phyloP scores from a whole-genome alignment of 169 alveolate species.

The Plasmodium knowlesi region DNA sequence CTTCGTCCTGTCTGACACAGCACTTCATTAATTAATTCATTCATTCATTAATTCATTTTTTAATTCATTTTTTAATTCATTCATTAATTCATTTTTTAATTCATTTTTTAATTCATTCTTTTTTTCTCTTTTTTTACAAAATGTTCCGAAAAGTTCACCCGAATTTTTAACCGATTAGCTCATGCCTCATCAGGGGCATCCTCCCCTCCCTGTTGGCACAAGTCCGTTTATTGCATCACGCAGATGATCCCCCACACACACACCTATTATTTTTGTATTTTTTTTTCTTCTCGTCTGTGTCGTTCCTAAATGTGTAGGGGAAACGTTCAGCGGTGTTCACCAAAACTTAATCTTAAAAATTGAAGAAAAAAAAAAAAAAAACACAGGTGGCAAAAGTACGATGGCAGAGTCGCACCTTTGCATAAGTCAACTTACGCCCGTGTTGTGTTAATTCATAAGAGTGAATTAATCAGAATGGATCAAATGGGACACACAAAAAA shows the following conservation, averaged over 20 bases:
- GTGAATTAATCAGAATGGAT: not conserved
- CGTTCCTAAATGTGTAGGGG: not conserved
- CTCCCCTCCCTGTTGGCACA: not conserved
- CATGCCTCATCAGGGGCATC: not conserved
- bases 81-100: too few relatives aligned
- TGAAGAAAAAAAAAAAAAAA: not conserved
- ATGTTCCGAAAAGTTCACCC: constrained; percentile 8
- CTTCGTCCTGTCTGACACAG: not conserved
- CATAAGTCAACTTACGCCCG: constrained; percentile 6
- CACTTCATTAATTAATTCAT: not conserved
- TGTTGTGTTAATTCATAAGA: constrained; percentile 7
- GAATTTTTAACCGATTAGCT: not conserved
- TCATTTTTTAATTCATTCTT: not conserved
- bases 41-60: too few relatives aligned
- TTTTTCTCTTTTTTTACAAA: constrained; percentile 17
- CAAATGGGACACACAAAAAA: not conserved
- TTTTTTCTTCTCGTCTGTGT: not conserved
- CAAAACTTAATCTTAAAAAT: not conserved
- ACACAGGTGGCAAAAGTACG: not conserved
- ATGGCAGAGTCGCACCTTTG: not conserved
- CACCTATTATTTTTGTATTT: not conserved
- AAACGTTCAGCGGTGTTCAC: not conserved
- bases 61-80: too few relatives aligned
- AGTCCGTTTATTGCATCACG: not conserved
- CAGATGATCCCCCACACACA: not conserved